phyloP scores from a whole-genome alignment of 1,284 basidiomycete species.

The Peniophora sp. region DNA sequence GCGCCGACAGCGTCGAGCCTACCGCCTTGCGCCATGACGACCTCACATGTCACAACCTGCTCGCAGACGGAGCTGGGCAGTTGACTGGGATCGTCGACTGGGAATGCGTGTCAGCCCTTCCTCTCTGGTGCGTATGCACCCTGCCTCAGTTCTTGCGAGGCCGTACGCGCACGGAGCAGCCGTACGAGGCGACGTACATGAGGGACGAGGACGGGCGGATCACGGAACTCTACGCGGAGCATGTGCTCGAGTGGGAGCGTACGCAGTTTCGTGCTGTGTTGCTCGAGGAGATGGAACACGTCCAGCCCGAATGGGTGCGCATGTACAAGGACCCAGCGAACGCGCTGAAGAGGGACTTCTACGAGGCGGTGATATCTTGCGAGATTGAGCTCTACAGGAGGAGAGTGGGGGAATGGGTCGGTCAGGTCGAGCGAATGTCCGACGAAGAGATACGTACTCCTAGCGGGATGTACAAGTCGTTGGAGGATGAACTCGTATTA shows the following conservation, averaged over 20 bases:
- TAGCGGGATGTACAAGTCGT: too few species aligned
- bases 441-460: too few species aligned
- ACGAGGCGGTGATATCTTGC: neutral
- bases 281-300: neutral
- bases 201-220: neutral
- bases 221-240: neutral
- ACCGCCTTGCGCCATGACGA: conserved; percentile 6
- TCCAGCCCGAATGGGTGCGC: neutral
- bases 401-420: neutral
- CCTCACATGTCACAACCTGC: conserved; percentile 4
- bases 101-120: conserved; percentile 6
- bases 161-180: conserved; percentile 1
- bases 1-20: too few species aligned
- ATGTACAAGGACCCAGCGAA: neutral
- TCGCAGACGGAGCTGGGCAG: conserved; percentile 3
- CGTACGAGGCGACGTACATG: neutral
- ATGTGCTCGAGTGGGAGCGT: conserved; percentile 3
- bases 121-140: conserved; percentile 2
- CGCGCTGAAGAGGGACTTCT: neutral
- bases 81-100: conserved; percentile 7
- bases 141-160: conserved; percentile 1
- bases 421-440: neutral
- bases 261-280: neutral
- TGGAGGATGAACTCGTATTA: too few species aligned
- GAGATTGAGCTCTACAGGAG: neutral